Base-by-base conservation (phyloP, 139 green algal species). In the Micractinium conductrix region DNA sequence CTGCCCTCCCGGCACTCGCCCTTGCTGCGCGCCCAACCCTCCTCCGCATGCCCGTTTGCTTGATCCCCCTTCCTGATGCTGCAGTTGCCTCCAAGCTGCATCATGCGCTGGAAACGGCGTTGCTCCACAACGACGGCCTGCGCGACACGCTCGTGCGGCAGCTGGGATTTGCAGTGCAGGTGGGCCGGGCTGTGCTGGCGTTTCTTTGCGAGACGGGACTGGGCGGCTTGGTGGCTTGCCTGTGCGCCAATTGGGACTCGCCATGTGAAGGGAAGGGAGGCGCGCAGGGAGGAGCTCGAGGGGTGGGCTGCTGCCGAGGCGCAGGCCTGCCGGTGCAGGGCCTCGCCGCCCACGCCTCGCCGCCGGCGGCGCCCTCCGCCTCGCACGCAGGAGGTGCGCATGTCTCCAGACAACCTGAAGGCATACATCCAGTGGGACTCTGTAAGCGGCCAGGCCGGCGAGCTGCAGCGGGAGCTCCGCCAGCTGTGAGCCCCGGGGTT, bases 361-460 rank as follows among this genome's bases (percentile, higher is more conserved):
- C n/a, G n/a, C n/a, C n/a, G n/a, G n/a, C n/a, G n/a, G n/a, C n/a
- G n/a, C n/a, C n/a, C n/a, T n/a, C 28, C 26, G 0, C 3, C 26
- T 1, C 26, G 22, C 17, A 1, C 28, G 22, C 48, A 71, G 74
- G 79, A 93, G 43, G 78, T 93, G 3, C 81, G 90, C 2, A 91
- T 92, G 86, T 90, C 90, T 35, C 89, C 90, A 17, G 90, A 93
- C 82, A 81, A 90, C 65, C 50, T 87, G 21, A 93, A 89, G 60
- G 90, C 90, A 24, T 93, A 87, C 58, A 81, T 93, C 1, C 82
- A 89, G 38, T 93, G 90, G 90, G 86, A 91, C 70, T 87, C 62
- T 1, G 80, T 82, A 24, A 44, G 37, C 1, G 81, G 78, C 10
- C 45, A 53, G 30, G 45, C 67, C 24, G 70, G 30, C 2, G 38